A percentile compares a stretch with the other conserved stretches of the same genome.
Evolutionary conservation across 768 basidiomycete genomes (phyloP).

Genomic region (Agaricus sinodeliciosus): DNA sequence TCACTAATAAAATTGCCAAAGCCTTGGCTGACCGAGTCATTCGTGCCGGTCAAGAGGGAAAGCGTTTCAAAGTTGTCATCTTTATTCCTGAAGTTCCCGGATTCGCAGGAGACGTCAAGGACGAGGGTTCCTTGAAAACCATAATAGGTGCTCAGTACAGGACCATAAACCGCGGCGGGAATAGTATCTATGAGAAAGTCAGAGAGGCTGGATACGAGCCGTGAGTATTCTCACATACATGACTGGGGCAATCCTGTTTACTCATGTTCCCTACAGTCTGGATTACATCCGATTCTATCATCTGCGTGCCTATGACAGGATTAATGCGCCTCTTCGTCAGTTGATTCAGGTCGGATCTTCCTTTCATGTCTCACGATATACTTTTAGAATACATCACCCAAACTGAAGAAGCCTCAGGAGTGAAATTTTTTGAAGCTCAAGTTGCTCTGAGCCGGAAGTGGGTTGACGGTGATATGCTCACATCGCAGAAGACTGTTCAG

Average conservation of each 20-base stretch:
- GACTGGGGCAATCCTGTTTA: neutral
- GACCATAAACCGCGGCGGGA: constrained; percentile 85
- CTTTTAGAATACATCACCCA: constrained; percentile 44
- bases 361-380: neutral
- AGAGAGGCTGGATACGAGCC: constrained; percentile 74
- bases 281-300: constrained; percentile 93
- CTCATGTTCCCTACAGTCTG: constrained; percentile 31
- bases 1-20: constrained; percentile 77
- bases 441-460: constrained; percentile 77
- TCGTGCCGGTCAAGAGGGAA: constrained; percentile 61
- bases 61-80: constrained; percentile 84
- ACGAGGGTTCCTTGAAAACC: constrained; percentile 53
- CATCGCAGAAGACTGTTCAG: constrained; percentile 44
- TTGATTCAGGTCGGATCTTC: neutral
- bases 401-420: constrained; percentile 69
- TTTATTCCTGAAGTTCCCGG: constrained; percentile 89
- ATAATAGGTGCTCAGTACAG: constrained; percentile 89
- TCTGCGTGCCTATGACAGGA: constrained; percentile 84
- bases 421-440: constrained; percentile 81
- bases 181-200: constrained; percentile 80
- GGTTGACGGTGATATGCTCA: constrained; percentile 45
- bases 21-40: constrained; percentile 83
- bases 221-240: constrained; percentile 33
- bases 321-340: constrained; percentile 69
- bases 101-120: constrained; percentile 78